Conservation (phyloP, 345 rosid genomes). For the Salix udensis region DNA sequence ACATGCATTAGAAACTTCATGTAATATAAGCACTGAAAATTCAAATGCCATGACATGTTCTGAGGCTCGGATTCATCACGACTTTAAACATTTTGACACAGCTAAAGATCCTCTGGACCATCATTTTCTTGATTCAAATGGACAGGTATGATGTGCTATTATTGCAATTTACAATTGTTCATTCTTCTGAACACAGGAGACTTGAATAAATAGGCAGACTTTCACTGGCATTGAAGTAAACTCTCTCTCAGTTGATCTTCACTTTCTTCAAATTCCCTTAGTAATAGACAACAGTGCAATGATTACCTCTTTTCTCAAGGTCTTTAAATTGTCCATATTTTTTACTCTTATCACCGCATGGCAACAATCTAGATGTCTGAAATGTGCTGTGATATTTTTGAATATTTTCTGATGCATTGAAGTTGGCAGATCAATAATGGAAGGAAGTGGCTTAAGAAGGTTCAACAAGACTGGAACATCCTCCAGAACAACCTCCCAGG, state of each 20-base stretch:
- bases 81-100: constrained; percentile 72
- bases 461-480: constrained; percentile 96
- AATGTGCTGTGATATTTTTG: neutral
- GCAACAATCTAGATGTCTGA: neutral
- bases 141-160: constrained; percentile 45
- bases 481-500: constrained; percentile 97
- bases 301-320: neutral
- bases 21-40: constrained; percentile 34
- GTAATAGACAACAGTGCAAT: neutral
- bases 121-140: constrained; percentile 60
- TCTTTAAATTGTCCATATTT: neutral
- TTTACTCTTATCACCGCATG: neutral
- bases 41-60: constrained; percentile 29
- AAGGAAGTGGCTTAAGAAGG: constrained; percentile 90
- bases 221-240: neutral
- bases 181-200: neutral
- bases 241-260: neutral
- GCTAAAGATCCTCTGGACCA: constrained; percentile 80
- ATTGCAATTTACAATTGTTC: neutral
- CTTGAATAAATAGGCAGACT: neutral
- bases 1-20: constrained; percentile 30
- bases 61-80: constrained; percentile 36
- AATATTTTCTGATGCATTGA: constrained; percentile 2
- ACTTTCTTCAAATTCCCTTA: neutral
- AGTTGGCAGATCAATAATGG: constrained; percentile 59